phyloP scores from a whole-genome alignment of 1,139 yeast species.

The Lodderomyces margitis region DNA sequence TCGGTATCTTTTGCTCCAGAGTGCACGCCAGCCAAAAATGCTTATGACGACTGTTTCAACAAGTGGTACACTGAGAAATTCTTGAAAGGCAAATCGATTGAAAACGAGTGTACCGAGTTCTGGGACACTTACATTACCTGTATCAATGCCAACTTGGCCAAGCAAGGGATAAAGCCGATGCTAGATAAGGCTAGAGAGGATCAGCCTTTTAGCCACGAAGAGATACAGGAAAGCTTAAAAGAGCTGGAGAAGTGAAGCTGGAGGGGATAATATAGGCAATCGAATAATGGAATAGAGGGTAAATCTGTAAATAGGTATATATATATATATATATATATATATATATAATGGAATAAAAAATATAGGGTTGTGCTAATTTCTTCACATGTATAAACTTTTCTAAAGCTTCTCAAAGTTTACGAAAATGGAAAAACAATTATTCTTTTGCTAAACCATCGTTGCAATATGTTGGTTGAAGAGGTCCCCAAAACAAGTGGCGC shows the following conservation, averaged over 20 bases:
- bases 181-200: constrained; percentile 88
- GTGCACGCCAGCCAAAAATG: constrained; percentile 81
- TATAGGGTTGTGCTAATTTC: no score
- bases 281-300: neutral
- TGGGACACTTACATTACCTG: constrained; percentile 89
- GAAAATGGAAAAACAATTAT: neutral
- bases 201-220: constrained; percentile 65
- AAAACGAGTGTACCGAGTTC: constrained; percentile 86
- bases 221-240: constrained; percentile 26
- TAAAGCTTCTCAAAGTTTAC: no score
- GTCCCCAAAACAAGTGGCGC: constrained; percentile 37
- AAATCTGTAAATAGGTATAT: constrained; percentile 5
- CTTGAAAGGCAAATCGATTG: constrained; percentile 63
- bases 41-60: constrained; percentile 90
- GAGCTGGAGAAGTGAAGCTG: constrained; percentile 8
- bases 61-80: constrained; percentile 94
- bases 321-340: no score
- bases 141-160: constrained; percentile 71
- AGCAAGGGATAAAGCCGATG: constrained; percentile 76
- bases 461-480: constrained; percentile 45
- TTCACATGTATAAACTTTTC: no score
- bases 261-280: neutral
- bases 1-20: constrained; percentile 96
- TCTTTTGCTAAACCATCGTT: neutral
- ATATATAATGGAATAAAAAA: no score